A percentile compares a stretch with the other conserved stretches of the same genome.
These are phyloP conservation scores for Rheum nobile DNA, from an alignment of 148 eudicot species.

Conservation along the genomic window DNA sequence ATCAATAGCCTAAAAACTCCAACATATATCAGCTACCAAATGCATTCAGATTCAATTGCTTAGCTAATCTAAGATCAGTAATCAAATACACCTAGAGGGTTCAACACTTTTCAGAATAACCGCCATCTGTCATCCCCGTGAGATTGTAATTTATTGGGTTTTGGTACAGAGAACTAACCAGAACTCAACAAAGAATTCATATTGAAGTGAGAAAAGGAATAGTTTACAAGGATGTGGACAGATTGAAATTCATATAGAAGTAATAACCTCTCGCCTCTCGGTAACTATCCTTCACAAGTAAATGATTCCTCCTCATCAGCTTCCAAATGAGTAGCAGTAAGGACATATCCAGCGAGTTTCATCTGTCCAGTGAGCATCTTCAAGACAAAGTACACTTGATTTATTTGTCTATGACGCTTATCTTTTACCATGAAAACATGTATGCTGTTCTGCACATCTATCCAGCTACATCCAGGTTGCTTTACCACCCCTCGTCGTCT, in stretches of 20 bases:
- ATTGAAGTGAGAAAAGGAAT: neutral
- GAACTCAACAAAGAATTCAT: neutral
- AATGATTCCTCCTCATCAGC: constrained; percentile 39
- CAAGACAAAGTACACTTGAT: constrained; percentile 41
- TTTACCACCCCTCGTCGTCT: constrained; percentile 72
- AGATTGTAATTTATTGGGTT: neutral
- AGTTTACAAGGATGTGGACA: neutral
- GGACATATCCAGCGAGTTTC: constrained; percentile 48
- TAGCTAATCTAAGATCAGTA: neutral
- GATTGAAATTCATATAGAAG: neutral
- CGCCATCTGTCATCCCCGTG: neutral
- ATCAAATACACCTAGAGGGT: neutral
- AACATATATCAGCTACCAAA: neutral
- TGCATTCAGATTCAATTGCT: neutral
- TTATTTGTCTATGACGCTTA: constrained; percentile 36
- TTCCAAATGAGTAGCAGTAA: constrained; percentile 31
- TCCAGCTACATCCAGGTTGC: constrained; percentile 97
- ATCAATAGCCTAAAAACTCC: neutral
- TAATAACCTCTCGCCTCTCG: constrained; percentile 13
- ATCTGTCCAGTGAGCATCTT: constrained; percentile 41
- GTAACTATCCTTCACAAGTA: constrained; percentile 16
- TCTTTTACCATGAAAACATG: constrained; percentile 81
- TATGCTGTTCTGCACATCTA: constrained; percentile 49
- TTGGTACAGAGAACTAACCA: neutral
- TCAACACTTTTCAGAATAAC: neutral